Conservation (phyloP, 371 early-diverging fungal genomes). For the Syncephalastrum racemosum region DNA sequence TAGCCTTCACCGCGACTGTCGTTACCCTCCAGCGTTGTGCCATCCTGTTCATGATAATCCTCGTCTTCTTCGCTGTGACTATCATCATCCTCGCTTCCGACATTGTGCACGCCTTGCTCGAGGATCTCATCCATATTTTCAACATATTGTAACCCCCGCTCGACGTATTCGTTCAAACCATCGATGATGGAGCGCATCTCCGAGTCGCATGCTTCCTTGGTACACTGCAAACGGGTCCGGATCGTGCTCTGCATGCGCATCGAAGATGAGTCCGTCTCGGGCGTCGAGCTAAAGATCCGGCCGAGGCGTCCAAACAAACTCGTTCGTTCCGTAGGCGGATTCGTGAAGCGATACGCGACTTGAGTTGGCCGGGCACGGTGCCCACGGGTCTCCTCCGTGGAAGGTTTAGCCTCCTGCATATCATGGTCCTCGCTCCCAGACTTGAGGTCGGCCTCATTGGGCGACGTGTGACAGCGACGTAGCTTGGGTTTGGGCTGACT, state of each 20-base stretch:
- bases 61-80: slow-evolving; percentile 12
- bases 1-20: not conserved
- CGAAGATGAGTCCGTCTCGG: slow-evolving; percentile 13
- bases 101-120: slow-evolving; percentile 13
- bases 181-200: slow-evolving; percentile 67
- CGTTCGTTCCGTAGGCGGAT: slow-evolving; percentile 14
- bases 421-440: not conserved
- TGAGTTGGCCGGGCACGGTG: slow-evolving; percentile 4
- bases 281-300: slow-evolving; percentile 12
- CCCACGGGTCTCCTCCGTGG: not conserved
- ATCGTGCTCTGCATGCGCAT: slow-evolving; percentile 29
- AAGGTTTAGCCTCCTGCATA: not conserved
- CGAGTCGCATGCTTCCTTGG: slow-evolving; percentile 48
- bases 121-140: slow-evolving; percentile 43
- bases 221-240: slow-evolving; percentile 35
- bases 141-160: slow-evolving; percentile 62
- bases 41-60: slow-evolving; percentile 2
- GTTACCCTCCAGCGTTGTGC: not conserved
- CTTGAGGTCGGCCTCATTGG: slow-evolving; percentile 8
- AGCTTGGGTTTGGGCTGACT: slow-evolving; percentile 7
- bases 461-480: slow-evolving; percentile 14
- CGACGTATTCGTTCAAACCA: slow-evolving; percentile 72
- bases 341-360: slow-evolving; percentile 21
- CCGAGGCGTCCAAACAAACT: slow-evolving; percentile 22
- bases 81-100: slow-evolving; percentile 27